Base-by-base conservation (phyloP, 176 grass and related monocot species). In the Hordeum marinum region DNA sequence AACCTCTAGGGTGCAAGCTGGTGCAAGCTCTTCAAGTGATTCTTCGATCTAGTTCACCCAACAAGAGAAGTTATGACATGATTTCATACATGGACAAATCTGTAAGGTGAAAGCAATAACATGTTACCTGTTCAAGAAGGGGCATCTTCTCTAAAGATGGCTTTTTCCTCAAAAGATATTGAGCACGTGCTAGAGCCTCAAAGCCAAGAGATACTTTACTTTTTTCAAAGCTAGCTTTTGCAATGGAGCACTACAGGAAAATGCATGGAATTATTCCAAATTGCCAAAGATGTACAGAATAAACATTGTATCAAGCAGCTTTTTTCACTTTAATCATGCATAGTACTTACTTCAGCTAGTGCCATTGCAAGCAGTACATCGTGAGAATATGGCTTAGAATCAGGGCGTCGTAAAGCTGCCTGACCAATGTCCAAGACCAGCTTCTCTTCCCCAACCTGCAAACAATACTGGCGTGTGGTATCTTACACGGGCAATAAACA, bases 1-100 rank as follows among this genome's bases (percentile, higher is more conserved):
- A 79, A 99, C 83, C 80, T 96, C 91, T 32, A 96, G 50, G 50
- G 96, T 94, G 88, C 96, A 99, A 94, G 93, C 91, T 87, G 96
- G 96, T 58, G 96, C 96, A 66, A 99, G 89, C 64, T 99, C 96
- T 80, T 99, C 96, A 76, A 99, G 92, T 80, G 96, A 96, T 86
- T 99, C 93, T 92, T 99, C 96, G 68, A 99, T 92, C 96, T 99
- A 73, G 80, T 88, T 76, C 63, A 91, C 17, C 27, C 66, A 84
- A 80, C 31, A 48, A 80, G 84, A 81, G 66, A 88, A 86, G 77
- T 83, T 73, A 76, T 39, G 23, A 72, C 77, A 81, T 60, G 17
- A 88, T 74, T 61, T 14, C 18, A 72, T 29, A 17, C 6, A n/a
- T 45, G 27, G 63, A 74, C 40, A 15, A 68, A 86, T 80, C 13